Evolutionary conservation across 23 red algal genomes (phyloP).

Genomic region (Agarophyton chilense): DNA sequence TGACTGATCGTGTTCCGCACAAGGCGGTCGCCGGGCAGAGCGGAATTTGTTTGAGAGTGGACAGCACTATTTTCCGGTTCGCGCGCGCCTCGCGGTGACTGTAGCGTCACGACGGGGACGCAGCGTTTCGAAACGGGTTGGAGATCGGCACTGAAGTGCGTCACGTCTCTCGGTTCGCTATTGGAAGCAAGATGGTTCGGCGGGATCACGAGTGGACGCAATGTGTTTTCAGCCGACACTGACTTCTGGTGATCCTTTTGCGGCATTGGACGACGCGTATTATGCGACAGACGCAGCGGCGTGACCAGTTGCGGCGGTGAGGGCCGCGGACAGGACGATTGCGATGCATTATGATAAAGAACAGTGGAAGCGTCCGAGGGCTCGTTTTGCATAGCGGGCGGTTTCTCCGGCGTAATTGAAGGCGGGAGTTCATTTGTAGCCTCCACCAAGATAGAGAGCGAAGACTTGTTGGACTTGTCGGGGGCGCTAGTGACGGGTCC

Average conservation of each 20-base stretch:
- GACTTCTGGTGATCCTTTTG: neutral
- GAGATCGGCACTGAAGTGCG: neutral
- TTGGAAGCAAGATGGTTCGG: neutral
- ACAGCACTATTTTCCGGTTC: neutral
- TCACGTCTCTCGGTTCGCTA: neutral
- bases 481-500: neutral
- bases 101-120: neutral
- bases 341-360: neutral
- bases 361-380: constrained; percentile 7
- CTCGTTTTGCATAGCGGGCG: neutral
- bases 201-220: neutral
- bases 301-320: constrained; percentile 4
- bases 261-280: neutral
- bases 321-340: neutral
- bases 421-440: neutral
- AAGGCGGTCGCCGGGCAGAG: neutral
- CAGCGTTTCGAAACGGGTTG: neutral
- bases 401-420: neutral
- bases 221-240: neutral
- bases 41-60: neutral
- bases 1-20: neutral
- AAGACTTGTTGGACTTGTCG: constrained; percentile 3
- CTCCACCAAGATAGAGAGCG: constrained; percentile 1
- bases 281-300: neutral
- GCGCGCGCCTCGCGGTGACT: neutral